phyloP scores from a whole-genome alignment of 768 basidiomycete genomes.

The Kwoniella botswanensis region DNA sequence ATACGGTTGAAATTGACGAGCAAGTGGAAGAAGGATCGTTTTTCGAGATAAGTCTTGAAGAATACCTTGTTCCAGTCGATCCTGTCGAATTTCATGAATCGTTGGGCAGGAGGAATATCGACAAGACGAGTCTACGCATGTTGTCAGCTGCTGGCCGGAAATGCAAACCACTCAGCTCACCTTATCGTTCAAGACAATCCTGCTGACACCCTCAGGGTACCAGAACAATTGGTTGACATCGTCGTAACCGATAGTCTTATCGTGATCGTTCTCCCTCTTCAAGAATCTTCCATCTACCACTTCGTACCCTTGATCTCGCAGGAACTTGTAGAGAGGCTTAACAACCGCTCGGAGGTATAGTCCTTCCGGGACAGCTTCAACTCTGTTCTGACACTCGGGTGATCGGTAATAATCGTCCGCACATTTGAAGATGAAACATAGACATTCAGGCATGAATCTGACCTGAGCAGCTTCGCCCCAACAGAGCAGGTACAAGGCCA shows the following conservation, averaged over 20 bases:
- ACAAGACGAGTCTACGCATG: constrained; percentile 78
- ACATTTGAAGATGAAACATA: constrained; percentile 99
- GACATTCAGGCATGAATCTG: constrained; percentile 91
- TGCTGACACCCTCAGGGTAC: constrained; percentile 97
- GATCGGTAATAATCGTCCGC: constrained; percentile 99
- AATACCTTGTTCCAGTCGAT: constrained; percentile 96
- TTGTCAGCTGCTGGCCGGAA: constrained; percentile 20
- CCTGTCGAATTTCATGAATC: constrained; percentile 96
- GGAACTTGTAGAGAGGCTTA: constrained; percentile 93
- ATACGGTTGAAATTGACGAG: constrained; percentile 99
- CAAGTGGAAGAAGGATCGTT: constrained; percentile 93
- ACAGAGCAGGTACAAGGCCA: constrained; percentile 90
- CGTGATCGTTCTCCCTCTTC: constrained; percentile 88
- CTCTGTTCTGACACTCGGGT: constrained; percentile 91
- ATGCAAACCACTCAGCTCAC: constrained; percentile 59
- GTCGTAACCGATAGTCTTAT: constrained; percentile 95
- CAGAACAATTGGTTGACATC: constrained; percentile 99
- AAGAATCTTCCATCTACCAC: constrained; percentile 94
- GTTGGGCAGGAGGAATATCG: constrained; percentile 84
- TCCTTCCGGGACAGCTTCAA: constrained; percentile 92
- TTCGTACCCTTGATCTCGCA: constrained; percentile 97
- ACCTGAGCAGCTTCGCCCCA: constrained; percentile 99
- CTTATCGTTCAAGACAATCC: constrained; percentile 87
- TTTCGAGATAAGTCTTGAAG: constrained; percentile 99
- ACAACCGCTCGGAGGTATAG: constrained; percentile 88